Percentiles rank a stretch among this genome's conserved stretches.
These are phyloP conservation scores for Hypoxylon subgilvum DNA, from an alignment of 495 filamentous ascomycete genomes.

Conservation along the genomic window DNA sequence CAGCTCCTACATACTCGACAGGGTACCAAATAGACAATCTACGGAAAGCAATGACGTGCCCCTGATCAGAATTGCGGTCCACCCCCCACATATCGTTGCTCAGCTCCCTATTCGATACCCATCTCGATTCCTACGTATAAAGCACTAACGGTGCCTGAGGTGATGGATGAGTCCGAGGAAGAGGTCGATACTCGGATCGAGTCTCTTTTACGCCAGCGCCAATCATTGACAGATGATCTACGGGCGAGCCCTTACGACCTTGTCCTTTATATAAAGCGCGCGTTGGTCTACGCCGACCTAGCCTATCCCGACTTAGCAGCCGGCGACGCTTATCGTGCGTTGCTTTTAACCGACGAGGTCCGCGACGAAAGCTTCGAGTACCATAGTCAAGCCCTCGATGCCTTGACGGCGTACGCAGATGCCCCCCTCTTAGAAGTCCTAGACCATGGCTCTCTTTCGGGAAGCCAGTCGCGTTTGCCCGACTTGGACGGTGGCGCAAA, in stretches of 20 bases:
- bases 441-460: constrained; percentile 49
- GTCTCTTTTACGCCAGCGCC: constrained; percentile 53
- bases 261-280: constrained; percentile 75
- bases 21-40: constrained; percentile 19
- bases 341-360: constrained; percentile 83
- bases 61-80: constrained; percentile 34
- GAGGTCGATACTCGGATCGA: constrained; percentile 45
- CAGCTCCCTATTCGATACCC: constrained; percentile 15
- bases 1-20: constrained; percentile 3
- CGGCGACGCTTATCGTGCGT: constrained; percentile 87
- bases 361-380: constrained; percentile 71
- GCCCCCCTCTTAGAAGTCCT: constrained; percentile 46
- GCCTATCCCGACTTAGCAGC: constrained; percentile 89
- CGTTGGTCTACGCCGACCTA: constrained; percentile 70
- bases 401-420: constrained; percentile 42
- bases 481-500: constrained; percentile 36
- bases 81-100: constrained; percentile 18
- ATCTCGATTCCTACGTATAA: constrained; percentile 21
- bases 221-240: constrained; percentile 56
- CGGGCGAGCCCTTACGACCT: constrained; percentile 72
- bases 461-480: constrained; percentile 45
- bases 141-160: constrained; percentile 21
- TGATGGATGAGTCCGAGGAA: constrained; percentile 51
- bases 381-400: constrained; percentile 60
- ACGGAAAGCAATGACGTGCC: constrained; percentile 29